Percentiles rank a stretch among this genome's conserved stretches.
These are phyloP conservation scores for Marasmius fiardii DNA, from an alignment of 1,284 basidiomycete genomes.

Conservation along the genomic window DNA sequence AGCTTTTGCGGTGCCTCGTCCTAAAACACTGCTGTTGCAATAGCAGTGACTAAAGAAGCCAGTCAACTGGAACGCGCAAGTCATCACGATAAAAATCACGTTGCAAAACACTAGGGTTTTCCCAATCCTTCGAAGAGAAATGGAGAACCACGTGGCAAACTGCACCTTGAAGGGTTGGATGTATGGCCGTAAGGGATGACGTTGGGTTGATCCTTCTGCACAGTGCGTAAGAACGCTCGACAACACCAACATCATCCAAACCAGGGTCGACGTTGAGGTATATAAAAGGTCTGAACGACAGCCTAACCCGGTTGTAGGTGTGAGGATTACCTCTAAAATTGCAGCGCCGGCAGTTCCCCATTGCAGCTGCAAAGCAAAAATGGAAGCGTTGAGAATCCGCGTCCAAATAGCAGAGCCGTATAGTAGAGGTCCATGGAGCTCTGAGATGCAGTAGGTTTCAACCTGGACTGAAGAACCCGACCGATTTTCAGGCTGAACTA, in stretches of 20 bases:
- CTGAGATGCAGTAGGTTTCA: constrained; percentile 5
- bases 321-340: constrained; percentile 17
- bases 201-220: constrained; percentile 8
- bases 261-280: constrained; percentile 18
- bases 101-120: constrained; percentile 22
- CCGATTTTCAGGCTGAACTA: constrained; percentile 13
- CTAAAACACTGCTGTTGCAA: constrained; percentile 22
- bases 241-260: constrained; percentile 15
- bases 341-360: constrained; percentile 24
- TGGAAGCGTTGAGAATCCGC: constrained; percentile 19
- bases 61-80: constrained; percentile 23
- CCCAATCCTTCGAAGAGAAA: constrained; percentile 18
- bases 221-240: constrained; percentile 19
- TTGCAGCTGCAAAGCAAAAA: constrained; percentile 19
- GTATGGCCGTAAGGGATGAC: neutral
- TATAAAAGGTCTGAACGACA: constrained; percentile 25
- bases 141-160: constrained; percentile 11
- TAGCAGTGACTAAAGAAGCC: constrained; percentile 22
- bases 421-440: neutral
- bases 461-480: constrained; percentile 12
- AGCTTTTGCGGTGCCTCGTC: constrained; percentile 15
- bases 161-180: neutral
- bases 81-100: constrained; percentile 19
- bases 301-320: constrained; percentile 20
- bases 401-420: constrained; percentile 19